A percentile compares a stretch with the other conserved stretches of the same genome.
These are phyloP conservation scores for Aspergillus neoniger DNA, from an alignment of 2,329 filamentous ascomycete species.

Conservation along the genomic window DNA sequence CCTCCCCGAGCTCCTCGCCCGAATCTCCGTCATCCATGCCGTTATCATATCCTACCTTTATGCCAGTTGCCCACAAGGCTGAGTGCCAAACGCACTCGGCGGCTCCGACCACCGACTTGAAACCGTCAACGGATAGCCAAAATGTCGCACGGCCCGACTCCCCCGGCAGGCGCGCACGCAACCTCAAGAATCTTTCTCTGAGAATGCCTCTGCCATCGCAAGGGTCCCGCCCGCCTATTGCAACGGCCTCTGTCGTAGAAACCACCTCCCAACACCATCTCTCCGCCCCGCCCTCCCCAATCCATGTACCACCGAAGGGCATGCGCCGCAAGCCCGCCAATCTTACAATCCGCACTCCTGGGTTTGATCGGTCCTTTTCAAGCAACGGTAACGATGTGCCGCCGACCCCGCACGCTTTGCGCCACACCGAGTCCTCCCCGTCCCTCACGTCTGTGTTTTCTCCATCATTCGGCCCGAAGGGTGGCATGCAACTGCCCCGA, in stretches of 20 bases:
- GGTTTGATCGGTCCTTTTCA: slow-evolving; percentile 53
- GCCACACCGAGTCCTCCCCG: slow-evolving; percentile 65
- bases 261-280: slow-evolving; percentile 40
- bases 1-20: slow-evolving; percentile 87
- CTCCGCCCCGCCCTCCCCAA: slow-evolving; percentile 58
- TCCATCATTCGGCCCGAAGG: slow-evolving; percentile 50
- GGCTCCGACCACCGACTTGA: slow-evolving; percentile 31
- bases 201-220: slow-evolving; percentile 55
- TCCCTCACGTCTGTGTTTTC: slow-evolving; percentile 58
- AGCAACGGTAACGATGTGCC: slow-evolving; percentile 53
- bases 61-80: slow-evolving; percentile 30
- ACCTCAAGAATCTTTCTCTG: slow-evolving; percentile 65
- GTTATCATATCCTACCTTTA: slow-evolving; percentile 47
- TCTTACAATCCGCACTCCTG: slow-evolving; percentile 60
- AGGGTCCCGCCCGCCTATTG: slow-evolving; percentile 47
- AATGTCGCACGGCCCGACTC: slow-evolving; percentile 44
- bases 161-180: slow-evolving; percentile 51
- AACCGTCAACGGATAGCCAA: slow-evolving; percentile 25
- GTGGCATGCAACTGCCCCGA: slow-evolving; percentile 54
- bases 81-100: slow-evolving; percentile 29
- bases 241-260: slow-evolving; percentile 53
- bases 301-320: slow-evolving; percentile 58
- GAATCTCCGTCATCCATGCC: slow-evolving; percentile 81
- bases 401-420: slow-evolving; percentile 59
- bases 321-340: slow-evolving; percentile 60